These are phyloP conservation scores for Thielaviopsis musarum DNA, from an alignment of 2,329 filamentous ascomycete species.

Conservation along the genomic window DNA sequence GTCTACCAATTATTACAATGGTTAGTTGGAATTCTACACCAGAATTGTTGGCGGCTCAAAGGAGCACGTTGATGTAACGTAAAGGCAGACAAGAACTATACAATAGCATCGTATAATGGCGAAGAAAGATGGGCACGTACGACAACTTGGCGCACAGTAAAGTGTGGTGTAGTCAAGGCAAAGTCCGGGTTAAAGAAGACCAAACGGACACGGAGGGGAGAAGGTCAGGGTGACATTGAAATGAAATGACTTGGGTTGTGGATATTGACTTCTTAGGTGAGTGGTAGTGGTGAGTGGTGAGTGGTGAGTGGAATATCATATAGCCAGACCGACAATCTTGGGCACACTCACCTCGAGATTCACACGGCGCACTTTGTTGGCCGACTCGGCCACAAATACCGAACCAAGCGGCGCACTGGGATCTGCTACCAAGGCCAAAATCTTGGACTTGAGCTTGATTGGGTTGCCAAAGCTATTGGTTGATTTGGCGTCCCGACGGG, in stretches of 20 bases:
- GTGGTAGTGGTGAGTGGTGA: background rate
- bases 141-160: no score
- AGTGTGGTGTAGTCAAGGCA: background rate
- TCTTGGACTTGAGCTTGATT: constrained; percentile 67
- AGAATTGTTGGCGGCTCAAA: background rate
- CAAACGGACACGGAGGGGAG: background rate
- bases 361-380: constrained; percentile 60
- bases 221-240: no score
- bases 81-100: no score
- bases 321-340: background rate
- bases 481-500: constrained; percentile 52
- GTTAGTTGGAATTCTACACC: background rate
- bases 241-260: no score
- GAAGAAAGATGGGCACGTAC: no score
- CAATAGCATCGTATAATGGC: no score
- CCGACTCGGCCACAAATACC: constrained; percentile 73
- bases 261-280: background rate
- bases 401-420: constrained; percentile 38
- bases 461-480: constrained; percentile 70
- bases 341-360: constrained; percentile 47
- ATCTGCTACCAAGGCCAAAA: constrained; percentile 57
- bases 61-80: no score
- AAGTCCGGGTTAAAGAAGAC: background rate
- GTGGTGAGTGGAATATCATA: background rate
- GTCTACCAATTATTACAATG: background rate